phyloP scores from a whole-genome alignment of 2,329 filamentous ascomycete species.

The Cylindrodendrum hubeiense region DNA sequence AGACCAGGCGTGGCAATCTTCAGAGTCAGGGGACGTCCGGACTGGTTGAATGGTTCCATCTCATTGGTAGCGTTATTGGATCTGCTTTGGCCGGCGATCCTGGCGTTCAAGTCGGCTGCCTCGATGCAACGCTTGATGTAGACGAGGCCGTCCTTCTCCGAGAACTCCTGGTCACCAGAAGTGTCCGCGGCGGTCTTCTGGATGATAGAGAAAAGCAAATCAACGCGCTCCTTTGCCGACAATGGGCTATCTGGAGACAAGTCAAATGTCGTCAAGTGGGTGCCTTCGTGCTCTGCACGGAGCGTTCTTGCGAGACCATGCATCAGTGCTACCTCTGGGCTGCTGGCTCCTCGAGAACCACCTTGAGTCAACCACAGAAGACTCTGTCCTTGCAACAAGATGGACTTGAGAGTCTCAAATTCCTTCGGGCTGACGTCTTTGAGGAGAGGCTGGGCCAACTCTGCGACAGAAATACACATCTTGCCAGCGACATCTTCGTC shows the following conservation, averaged over 20 bases:
- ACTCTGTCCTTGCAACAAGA: neutral
- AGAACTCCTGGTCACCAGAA: conserved; percentile 8
- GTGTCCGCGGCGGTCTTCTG: neutral
- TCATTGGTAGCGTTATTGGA: neutral
- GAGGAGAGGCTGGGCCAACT: neutral
- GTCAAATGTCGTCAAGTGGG: conserved; percentile 12
- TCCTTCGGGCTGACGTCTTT: conserved; percentile 4
- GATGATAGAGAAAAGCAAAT: neutral
- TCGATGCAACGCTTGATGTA: conserved; percentile 9
- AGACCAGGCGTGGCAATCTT: conserved; percentile 13
- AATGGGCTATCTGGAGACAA: neutral
- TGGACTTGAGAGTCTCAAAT: conserved; percentile 19
- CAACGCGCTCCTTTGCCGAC: neutral
- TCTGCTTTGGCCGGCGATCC: neutral
- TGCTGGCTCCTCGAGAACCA: neutral
- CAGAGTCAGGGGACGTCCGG: conserved; percentile 8
- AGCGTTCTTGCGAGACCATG: conserved; percentile 15
- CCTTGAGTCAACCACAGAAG: conserved; percentile 11
- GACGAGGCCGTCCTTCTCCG: conserved; percentile 8
- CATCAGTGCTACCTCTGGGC: conserved; percentile 6
- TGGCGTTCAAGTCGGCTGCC: neutral
- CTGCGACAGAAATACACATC: neutral
- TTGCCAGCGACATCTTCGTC: neutral
- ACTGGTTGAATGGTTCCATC: conserved; percentile 6
- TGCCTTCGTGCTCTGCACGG: conserved; percentile 4